Conservation (phyloP, 192 early-diverging fungal species). For the Chytriomyces hyalinus region DNA sequence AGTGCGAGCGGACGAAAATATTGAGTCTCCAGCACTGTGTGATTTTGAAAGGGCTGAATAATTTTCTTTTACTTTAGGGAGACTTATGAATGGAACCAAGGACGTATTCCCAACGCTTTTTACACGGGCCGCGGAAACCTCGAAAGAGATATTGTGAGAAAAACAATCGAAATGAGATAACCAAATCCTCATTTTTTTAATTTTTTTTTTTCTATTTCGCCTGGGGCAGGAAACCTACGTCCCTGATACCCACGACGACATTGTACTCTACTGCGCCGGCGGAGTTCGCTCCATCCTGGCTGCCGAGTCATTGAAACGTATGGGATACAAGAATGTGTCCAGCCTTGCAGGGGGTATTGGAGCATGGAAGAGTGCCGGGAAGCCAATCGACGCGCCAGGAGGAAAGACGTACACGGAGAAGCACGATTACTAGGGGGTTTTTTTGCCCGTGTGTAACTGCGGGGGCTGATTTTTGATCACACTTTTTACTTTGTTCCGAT, state of each 20-base stretch:
- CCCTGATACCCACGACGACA: conserved; percentile 55
- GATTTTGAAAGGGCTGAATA: too few species aligned
- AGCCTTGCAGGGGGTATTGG: conserved; percentile 51
- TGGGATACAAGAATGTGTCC: conserved; percentile 63
- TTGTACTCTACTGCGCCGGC: conserved; percentile 61
- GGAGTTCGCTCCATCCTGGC: conserved; percentile 57
- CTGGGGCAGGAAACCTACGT: conserved; percentile 46
- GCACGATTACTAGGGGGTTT: not conserved
- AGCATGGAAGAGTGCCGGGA: conserved; percentile 30
- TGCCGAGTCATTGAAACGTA: conserved; percentile 53
- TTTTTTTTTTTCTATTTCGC: too few species aligned
- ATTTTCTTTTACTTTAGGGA: conserved; percentile 40
- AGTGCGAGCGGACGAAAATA: too few species aligned
- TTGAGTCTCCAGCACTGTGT: too few species aligned
- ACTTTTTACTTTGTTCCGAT: too few species aligned
- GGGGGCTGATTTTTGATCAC: too few species aligned
- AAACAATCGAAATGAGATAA: too few species aligned
- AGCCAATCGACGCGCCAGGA: not conserved
- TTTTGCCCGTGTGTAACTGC: too few species aligned
- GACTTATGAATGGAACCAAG: conserved; percentile 61
- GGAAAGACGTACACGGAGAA: conserved; percentile 24
- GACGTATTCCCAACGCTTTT: conserved; percentile 54
- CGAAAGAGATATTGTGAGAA: conserved; percentile 59
- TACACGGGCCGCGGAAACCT: conserved; percentile 59
- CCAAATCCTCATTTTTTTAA: too few species aligned